Evolutionary conservation across 768 basidiomycete genomes (phyloP), one percentile per base, ranked within the genome.

Genomic region (Suillus tomentosus): DNA sequence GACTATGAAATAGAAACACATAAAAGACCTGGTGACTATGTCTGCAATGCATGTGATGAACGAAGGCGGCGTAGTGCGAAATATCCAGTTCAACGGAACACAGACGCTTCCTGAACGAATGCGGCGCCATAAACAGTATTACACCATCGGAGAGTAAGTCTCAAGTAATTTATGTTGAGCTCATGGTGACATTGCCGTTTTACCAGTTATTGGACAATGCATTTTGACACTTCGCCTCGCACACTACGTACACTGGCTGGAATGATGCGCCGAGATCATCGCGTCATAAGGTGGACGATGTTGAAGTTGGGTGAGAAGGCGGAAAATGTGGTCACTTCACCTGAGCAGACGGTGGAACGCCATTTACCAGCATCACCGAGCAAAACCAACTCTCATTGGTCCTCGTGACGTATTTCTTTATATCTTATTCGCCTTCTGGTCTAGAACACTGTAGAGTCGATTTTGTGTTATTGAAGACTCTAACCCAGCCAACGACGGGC

Each of bases 161-260:
- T 11, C 43, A 1, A 6, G 5, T 61, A n/a, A 39, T 53, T 11
- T 47, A 7, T 34, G 11, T 19, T 37, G 8, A 60, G 17, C 48
- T 27, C 39, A 0, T 56, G 31, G n/a, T 65, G 67, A 31, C 74
- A 63, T 47, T 7, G 5, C 42, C 22, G 15, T 17, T 60, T 27
- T 39, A 3, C 55, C 69, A 96, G 94, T 69, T 95, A 95, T 74
- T 96, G 93, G 93, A 88, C 90, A 5, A 85, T 96, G 80, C 85
- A 93, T 72, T 96, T 95, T 74, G 95, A 96, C 79, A 86, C 92
- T 4, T 90, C 90, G 10, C 94, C 94, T 13, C 80, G 80, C 45
- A 87, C 86, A 0, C 79, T 96, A 57, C 79, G 80, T 7, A 79
- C 83, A 1, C 79, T 96, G n/a, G 86, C 87, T 68, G 76, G 79